phyloP scores from a whole-genome alignment of 345 rosid genomes.

The Hypericum perforatum region DNA sequence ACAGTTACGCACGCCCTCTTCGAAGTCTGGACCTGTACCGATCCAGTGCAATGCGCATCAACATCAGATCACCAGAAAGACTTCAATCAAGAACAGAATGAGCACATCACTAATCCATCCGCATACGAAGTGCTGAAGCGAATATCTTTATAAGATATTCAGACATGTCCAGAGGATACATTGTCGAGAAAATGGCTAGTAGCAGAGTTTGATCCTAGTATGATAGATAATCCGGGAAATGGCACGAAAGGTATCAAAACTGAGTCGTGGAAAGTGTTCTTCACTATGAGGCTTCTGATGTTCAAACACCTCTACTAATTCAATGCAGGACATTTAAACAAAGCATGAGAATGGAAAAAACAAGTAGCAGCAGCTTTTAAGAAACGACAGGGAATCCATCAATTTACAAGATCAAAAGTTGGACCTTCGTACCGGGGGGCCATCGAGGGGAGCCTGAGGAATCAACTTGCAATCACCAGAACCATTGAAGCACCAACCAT shows the following conservation, averaged over 20 bases:
- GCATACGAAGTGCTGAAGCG: too few relatives aligned
- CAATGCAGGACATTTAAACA: too few relatives aligned
- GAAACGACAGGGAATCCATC: neutral
- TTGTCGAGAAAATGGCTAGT: too few relatives aligned
- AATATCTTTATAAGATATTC: too few relatives aligned
- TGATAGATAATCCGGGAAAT: too few relatives aligned
- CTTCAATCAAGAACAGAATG: neutral
- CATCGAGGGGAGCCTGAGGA: slow-evolving; percentile 6
- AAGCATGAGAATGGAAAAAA: neutral
- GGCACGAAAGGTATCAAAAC: too few relatives aligned
- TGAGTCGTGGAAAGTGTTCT: too few relatives aligned
- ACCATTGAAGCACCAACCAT: slow-evolving; percentile 9
- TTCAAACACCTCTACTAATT: too few relatives aligned
- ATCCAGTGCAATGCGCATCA: neutral
- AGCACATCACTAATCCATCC: too few relatives aligned
- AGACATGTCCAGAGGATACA: too few relatives aligned
- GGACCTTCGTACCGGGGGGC: slow-evolving; percentile 11
- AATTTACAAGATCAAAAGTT: neutral
- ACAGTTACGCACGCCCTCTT: slow-evolving; percentile 9
- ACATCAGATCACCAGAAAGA: neutral
- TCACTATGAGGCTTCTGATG: too few relatives aligned
- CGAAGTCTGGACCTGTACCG: neutral
- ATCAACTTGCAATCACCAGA: slow-evolving; percentile 5
- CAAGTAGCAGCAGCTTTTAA: neutral
- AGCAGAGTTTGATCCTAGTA: too few relatives aligned